Base-by-base conservation (phyloP, 2,329 filamentous ascomycete species). In the Claviceps paspali region DNA sequence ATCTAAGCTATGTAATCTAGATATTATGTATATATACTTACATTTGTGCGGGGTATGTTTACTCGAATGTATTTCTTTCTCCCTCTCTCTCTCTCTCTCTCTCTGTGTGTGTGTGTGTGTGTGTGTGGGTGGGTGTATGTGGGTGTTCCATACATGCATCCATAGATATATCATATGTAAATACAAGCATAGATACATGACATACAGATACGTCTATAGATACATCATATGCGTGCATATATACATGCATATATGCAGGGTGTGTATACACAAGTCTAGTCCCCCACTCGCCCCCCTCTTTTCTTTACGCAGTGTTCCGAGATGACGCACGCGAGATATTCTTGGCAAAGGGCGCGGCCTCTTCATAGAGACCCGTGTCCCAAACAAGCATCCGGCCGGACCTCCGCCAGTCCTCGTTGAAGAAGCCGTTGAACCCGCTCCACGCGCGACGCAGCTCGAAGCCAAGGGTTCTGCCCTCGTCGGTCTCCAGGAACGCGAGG, bases 361-460 rank as follows among this genome's bases (percentile, higher is more conserved):
- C 15, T 1, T 21, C 31, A 23, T 42, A 58, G 14, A 61, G 39
- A 4, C 60, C 60, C 3, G 65, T 68, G 31, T 72, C 65, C 75
- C 75, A 79, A 14, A 79, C 70, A 21, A 77, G 60, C 44, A 79
- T 58, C 43, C 62, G 60, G 1, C 75, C 75, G 2, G 59, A 52
- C 39, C 75, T 63, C 38, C 73, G 60, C 55, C 60, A 64, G 50
- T 79, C 75, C 50, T 79, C 75, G 44, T 71, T 73, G 50, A 76
- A 77, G 33, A 73, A 55, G 9, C 72, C 74, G 49, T 79, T 79
- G 55, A 66, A 73, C 3, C 60, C 64, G 28, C 59, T 57, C 74
- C 73, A 79, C 6, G 64, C 68, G 43, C 64, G 62, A 10, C 42
- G 59, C 8, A 70, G 48, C 39, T 47, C 45, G n/a, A 67, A 57